Conservation (phyloP, 495 filamentous ascomycete species). For the Xylaria castorea region DNA sequence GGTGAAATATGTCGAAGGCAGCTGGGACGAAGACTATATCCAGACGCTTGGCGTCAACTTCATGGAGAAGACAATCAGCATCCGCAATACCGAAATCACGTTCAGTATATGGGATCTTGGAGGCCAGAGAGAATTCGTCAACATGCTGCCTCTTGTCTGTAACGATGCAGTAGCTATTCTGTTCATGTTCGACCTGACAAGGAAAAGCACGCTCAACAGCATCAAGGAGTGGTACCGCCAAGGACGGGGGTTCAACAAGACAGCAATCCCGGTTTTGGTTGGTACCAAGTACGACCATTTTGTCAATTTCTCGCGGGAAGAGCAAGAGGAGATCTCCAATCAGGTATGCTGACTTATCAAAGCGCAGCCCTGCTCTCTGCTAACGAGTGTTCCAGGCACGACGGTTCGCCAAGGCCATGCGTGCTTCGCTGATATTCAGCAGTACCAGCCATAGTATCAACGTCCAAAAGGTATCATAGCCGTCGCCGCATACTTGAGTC, state of each 20-base stretch:
- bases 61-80: conserved; percentile 99
- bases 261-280: conserved; percentile 94
- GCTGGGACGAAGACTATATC: conserved; percentile 99
- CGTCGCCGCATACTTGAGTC: conserved; percentile 16
- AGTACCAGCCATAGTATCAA: conserved; percentile 99
- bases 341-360: conserved; percentile 64
- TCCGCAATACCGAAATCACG: conserved; percentile 99
- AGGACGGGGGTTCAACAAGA: conserved; percentile 98
- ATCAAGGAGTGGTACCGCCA: conserved; percentile 99
- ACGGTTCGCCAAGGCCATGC: conserved; percentile 97
- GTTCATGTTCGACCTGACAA: conserved; percentile 98
- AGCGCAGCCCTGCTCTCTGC: neutral
- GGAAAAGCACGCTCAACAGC: conserved; percentile 96
- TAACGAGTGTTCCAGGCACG: conserved; percentile 69
- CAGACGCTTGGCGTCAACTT: conserved; percentile 99
- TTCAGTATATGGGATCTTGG: conserved; percentile 99
- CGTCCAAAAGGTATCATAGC: conserved; percentile 83
- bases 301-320: conserved; percentile 95
- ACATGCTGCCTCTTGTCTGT: conserved; percentile 98
- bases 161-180: conserved; percentile 98
- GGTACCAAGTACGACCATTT: conserved; percentile 99
- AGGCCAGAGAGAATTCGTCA: conserved; percentile 97
- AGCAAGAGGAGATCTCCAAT: conserved; percentile 97
- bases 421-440: conserved; percentile 94
- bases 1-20: conserved; percentile 99